These are phyloP conservation scores for Crithidia mellificae DNA, from an alignment of 208 protist genomes.

Conservation along the genomic window DNA sequence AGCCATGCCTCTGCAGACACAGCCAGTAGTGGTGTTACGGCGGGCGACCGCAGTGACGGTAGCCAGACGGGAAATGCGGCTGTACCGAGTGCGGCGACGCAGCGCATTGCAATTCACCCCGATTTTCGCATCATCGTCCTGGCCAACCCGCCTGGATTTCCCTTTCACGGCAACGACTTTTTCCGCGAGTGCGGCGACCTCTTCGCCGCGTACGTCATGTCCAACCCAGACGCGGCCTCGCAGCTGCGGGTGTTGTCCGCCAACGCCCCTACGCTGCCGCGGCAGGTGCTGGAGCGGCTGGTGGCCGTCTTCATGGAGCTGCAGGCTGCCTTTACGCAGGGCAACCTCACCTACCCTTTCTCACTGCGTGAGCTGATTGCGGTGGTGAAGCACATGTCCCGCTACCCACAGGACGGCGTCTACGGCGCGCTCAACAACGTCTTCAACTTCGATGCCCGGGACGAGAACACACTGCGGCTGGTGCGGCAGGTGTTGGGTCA, in stretches of 20 bases:
- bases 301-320: conserved; percentile 80
- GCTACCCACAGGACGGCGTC: conserved; percentile 87
- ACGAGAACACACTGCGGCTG: conserved; percentile 73
- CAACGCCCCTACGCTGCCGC: conserved; percentile 73
- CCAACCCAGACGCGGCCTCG: conserved; percentile 85
- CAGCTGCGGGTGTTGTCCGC: conserved; percentile 80
- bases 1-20: too few species aligned
- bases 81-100: not conserved
- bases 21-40: too few species aligned
- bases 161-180: conserved; percentile 96
- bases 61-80: not conserved
- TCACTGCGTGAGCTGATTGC: conserved; percentile 94
- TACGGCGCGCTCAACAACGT: conserved; percentile 82
- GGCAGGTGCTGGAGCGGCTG: conserved; percentile 54
- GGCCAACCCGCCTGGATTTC: conserved; percentile 92
- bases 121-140: conserved; percentile 89
- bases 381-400: conserved; percentile 91
- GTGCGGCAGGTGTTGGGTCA: conserved; percentile 66
- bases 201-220: conserved; percentile 90
- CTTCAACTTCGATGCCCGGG: conserved; percentile 83
- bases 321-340: conserved; percentile 73
- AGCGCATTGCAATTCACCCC: conserved; percentile 59
- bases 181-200: conserved; percentile 92
- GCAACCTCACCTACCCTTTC: conserved; percentile 90
- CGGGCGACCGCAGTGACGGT: too few species aligned